Percentiles rank a stretch among this genome's conserved stretches.
Conservation (phyloP, 805 yeast species). For the Starmerella apicola region DNA sequence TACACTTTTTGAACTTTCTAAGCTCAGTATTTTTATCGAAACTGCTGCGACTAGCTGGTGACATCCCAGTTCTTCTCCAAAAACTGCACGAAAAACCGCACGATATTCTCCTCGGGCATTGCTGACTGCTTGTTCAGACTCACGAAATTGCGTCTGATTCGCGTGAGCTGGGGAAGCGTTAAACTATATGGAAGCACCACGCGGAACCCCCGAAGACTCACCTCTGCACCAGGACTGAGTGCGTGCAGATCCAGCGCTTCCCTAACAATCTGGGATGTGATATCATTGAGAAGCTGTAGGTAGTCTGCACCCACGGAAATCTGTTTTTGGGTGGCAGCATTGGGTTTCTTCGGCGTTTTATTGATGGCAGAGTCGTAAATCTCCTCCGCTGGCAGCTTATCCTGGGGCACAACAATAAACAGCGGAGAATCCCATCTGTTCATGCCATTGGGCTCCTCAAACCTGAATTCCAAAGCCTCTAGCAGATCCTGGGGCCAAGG, state of each 20-base stretch:
- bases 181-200: conserved; percentile 57
- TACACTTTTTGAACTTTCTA: neutral
- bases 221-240: conserved; percentile 29
- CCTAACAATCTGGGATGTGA: conserved; percentile 52
- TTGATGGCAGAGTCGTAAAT: conserved; percentile 40
- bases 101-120: conserved; percentile 56
- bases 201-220: conserved; percentile 29
- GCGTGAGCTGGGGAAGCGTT: conserved; percentile 65
- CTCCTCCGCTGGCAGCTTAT: conserved; percentile 45
- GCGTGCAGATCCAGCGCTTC: conserved; percentile 54
- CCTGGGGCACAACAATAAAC: conserved; percentile 50
- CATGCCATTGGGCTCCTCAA: conserved; percentile 82
- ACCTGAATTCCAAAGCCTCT: conserved; percentile 63
- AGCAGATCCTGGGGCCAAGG: conserved; percentile 56
- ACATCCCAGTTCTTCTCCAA: conserved; percentile 46
- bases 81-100: conserved; percentile 65
- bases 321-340: conserved; percentile 70
- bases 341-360: conserved; percentile 53
- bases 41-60: conserved; percentile 3
- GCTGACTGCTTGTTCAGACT: conserved; percentile 67
- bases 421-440: conserved; percentile 92
- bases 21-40: neutral
- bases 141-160: conserved; percentile 75
- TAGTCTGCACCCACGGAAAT: conserved; percentile 69
- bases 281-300: conserved; percentile 61